These are phyloP conservation scores for Diversispora epigaea DNA, from an alignment of 192 early-diverging fungal species.

Conservation along the genomic window DNA sequence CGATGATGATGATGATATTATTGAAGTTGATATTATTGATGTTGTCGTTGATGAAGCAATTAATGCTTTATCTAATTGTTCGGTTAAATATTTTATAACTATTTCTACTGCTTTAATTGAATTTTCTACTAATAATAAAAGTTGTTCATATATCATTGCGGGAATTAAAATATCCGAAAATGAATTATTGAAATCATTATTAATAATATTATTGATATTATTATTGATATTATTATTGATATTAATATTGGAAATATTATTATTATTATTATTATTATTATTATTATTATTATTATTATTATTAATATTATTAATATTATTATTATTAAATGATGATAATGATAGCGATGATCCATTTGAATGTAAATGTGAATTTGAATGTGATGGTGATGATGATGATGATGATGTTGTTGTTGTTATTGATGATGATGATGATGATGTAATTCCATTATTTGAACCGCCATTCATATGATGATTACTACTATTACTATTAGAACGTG, in stretches of 20 bases:
- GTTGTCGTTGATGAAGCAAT: not conserved
- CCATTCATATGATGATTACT: not conserved
- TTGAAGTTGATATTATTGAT: too few relatives aligned
- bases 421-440: slow-evolving; percentile 1
- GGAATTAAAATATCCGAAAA: not conserved
- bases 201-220: too few relatives aligned
- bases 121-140: slow-evolving; percentile 17
- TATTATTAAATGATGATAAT: too few relatives aligned
- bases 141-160: slow-evolving; percentile 8
- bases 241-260: too few relatives aligned
- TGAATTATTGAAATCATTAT: not conserved
- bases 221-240: too few relatives aligned
- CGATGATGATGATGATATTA: too few relatives aligned
- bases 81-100: slow-evolving; percentile 13
- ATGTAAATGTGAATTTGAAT: too few relatives aligned
- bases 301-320: too few relatives aligned
- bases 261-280: not conserved
- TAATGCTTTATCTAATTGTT: slow-evolving; percentile 6
- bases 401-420: too few relatives aligned
- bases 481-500: slow-evolving; percentile 33
- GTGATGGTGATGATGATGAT: too few relatives aligned
- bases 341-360: too few relatives aligned
- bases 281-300: too few relatives aligned
- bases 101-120: slow-evolving; percentile 17
- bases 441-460: not conserved